Base-by-base conservation (phyloP, 495 filamentous ascomycete genomes). In the Cryomyces antarcticus region DNA sequence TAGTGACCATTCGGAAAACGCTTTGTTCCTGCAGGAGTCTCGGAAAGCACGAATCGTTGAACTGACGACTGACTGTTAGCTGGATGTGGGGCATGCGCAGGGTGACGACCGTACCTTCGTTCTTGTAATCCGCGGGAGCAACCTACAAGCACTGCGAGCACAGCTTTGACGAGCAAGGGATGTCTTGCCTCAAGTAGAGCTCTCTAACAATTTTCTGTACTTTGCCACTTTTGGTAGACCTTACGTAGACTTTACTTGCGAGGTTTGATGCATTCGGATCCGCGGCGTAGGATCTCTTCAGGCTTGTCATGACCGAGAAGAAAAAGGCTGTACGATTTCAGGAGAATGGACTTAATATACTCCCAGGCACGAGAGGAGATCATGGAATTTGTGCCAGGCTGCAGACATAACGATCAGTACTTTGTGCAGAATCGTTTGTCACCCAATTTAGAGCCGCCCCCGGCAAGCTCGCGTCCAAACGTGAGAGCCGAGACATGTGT, bases 151-250 rank as follows among this genome's bases (percentile, higher is more conserved):
- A 99, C 54, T 57, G 57, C 37, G 69, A 64, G 64, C 89, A 99
- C 39, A 96, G 70, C 58, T 72, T 78, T 3, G 87, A 96, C 11
- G 92, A 99, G 63, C 89, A 99, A 30, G 89, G 89, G 50, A 96
- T 96, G 58, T 99, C 92, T 65, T 84, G 77, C 52, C 89, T 74
- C 30, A 99, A 70, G 63, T 99, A 96, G 42, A 96, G 65, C 67
- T 99, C 89, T 38, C 85, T 75, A 46, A 96, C 92, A 58, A 99
- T 87, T 65, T 99, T 97, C 62, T 93, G 85, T 46, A 96, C 89
- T 65, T 94, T 96, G 54, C 89, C 89, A 60, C 73, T 82, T 59
- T 80, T 88, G 12, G 85, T 87, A 28, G 89, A 94, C 45, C 89
- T 68, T 47, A 96, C 79, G 52, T 86, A 99, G 49, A 89, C 71